Evolutionary conservation across 1,284 basidiomycete genomes (phyloP), one percentile per base, ranked within the genome.

Genomic region (Cryptococcus jaspeensis): DNA sequence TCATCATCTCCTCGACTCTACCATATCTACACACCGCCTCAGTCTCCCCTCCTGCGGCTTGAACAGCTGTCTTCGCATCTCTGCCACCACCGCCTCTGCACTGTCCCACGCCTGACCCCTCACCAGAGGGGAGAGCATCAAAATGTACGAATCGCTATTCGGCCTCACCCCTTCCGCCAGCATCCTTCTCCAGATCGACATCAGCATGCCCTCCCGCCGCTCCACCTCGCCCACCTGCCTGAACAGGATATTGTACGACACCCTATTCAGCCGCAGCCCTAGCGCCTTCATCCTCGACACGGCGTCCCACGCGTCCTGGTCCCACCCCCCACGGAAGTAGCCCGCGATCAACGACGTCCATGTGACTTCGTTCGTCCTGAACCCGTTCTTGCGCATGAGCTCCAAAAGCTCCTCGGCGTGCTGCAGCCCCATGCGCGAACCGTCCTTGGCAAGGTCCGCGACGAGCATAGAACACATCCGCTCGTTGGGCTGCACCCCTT

Each of bases 221-320:
- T 43, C 50, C 43, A 22, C 50, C 49, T 81, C 79, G 56, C 90
- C 74, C 61, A 83, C 83, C 13, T 85, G 83, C 55, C 81, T 82
- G 58, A 93, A 81, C 45, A 93, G 78, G 59, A 87, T 82, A 67
- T 92, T 86, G 76, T 88, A 92, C n/a, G 84, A 84, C 28, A 83
- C 80, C 40, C 83, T 78, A 61, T 82, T 85, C 44, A 87, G 79
- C 38, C 77, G 73, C 52, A 88, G 73, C 0, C 80, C 80, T 15
- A 80, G 79, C 43, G 67, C 76, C 67, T 78, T 80, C 86, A 92
- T 90, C 62, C 82, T 81, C 47, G 75, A 68, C 52, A 85, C 70
- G 48, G 91, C 81, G 37, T 83, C 78, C 45, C 67, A 71, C 0
- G 63, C 74, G 45, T 75, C 71, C n/a, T 55, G 50, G 16, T 64